Percentiles rank a stretch among this genome's conserved stretches.
Evolutionary conservation across 2,329 filamentous ascomycete species (phyloP).

Genomic region (Colletotrichum neosansevieriae): DNA sequence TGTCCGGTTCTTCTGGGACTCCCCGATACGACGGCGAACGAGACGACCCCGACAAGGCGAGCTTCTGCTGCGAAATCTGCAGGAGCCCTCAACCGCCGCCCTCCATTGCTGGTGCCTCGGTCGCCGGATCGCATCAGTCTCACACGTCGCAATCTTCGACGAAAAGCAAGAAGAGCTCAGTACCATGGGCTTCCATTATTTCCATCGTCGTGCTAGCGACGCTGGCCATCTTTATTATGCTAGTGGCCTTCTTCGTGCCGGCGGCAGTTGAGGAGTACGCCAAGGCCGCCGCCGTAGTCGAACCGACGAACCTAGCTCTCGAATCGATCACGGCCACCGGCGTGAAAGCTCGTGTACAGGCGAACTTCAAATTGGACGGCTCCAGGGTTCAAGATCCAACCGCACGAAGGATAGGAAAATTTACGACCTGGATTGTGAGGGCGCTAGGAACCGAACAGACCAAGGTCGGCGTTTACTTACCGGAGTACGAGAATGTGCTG

Average conservation of each 20-base stretch:
- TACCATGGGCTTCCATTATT: conserved; percentile 82
- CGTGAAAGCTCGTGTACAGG: conserved; percentile 83
- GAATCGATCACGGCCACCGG: conserved; percentile 86
- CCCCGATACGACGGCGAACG: conserved; percentile 55
- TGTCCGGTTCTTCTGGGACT: conserved; percentile 53
- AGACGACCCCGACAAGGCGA: conserved; percentile 44
- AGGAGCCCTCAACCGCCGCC: conserved; percentile 40
- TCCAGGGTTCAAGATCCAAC: conserved; percentile 77
- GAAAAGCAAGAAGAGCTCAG: conserved; percentile 53
- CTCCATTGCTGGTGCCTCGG: conserved; percentile 26
- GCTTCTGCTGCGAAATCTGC: conserved; percentile 16
- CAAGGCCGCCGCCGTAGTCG: conserved; percentile 83
- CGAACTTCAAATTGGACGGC: conserved; percentile 84
- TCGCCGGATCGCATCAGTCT: conserved; percentile 36
- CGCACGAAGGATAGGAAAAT: conserved; percentile 79
- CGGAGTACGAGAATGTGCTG: conserved; percentile 82
- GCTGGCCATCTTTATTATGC: conserved; percentile 75
- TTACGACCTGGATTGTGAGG: conserved; percentile 83
- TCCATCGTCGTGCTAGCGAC: conserved; percentile 76
- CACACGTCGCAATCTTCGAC: conserved; percentile 40
- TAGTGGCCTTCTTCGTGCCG: conserved; percentile 84
- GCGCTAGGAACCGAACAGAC: conserved; percentile 81
- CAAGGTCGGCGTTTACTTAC: conserved; percentile 81
- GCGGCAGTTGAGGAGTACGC: conserved; percentile 87
- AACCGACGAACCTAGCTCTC: conserved; percentile 86